Base-by-base conservation (phyloP, 179 eudicot species). In the Spergularia azorica region DNA sequence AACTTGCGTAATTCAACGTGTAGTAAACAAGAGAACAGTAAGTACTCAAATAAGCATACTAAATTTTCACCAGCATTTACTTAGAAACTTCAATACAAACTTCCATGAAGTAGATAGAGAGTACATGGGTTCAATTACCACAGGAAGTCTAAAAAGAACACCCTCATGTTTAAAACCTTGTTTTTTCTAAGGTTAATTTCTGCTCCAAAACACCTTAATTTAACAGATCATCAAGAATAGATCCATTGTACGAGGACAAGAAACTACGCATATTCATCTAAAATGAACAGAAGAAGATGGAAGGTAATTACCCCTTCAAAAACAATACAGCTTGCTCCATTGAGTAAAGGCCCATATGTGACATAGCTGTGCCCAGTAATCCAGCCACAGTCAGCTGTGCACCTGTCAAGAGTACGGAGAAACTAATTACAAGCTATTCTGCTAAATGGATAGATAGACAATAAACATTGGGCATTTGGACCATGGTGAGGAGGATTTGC, bases 361-460 rank as follows among this genome's bases (percentile, higher is more conserved):
- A 95, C 97, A 81, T 93, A 95, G 83, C 98, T 95, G 83, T 95
- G 99, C 71, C 99, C 99, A 72, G 99, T 93, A 79, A 95, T 95
- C 99, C 99, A 95, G 73, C 99, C 99, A 87, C 99, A 95, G 84
- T 95, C 99, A 71, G 99, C 99, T 41, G 99, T 95, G 81, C 97
- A 93, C 99, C 99, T 95, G 70, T 72, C 74, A 79, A 46, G 55
- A 54, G 41, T 12, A 52, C 43, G 52, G 50, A 66, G 12, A 46
- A 65, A 52, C 18, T 26, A 59, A 59, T 38, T 14, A 9, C 50
- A 20, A 70, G 52, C 21, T 54, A 71, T 32, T 56, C 71, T 79
- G 32, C 32, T 26, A 26, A 26, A 26, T 26, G 36, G 12, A 16
- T 2, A 77, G 26, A 54, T 39, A 78, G 48, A 11, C 21, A 58